phyloP scores from a whole-genome alignment of 1,284 basidiomycete genomes.

The Trichosporon sp. region DNA sequence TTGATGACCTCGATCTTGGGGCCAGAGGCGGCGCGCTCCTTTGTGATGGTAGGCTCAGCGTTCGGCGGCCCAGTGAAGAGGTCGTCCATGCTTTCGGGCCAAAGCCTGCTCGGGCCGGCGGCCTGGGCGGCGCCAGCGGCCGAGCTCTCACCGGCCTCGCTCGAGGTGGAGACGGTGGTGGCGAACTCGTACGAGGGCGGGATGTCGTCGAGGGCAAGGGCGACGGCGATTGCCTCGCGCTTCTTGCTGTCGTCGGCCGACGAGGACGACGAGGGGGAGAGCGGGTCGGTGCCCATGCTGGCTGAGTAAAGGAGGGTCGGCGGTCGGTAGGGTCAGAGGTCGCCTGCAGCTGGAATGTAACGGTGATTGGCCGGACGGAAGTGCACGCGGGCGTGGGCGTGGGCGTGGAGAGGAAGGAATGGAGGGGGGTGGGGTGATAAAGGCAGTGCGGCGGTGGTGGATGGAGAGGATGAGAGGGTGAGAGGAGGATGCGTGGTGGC shows the following conservation, averaged over 20 bases:
- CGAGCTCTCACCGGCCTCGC: constrained; percentile 1
- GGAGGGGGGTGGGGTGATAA: background rate
- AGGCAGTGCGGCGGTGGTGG: background rate
- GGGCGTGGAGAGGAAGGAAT: background rate
- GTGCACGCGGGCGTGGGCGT: background rate
- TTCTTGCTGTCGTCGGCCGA: background rate
- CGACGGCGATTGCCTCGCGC: constrained; percentile 9
- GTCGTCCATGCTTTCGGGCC: constrained; percentile 22
- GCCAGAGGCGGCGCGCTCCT: constrained; percentile 9
- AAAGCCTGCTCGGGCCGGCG: background rate
- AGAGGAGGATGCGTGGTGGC: background rate
- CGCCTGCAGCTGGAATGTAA: background rate
- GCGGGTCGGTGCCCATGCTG: background rate
- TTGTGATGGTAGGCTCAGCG: constrained; percentile 29
- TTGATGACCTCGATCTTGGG: constrained; percentile 18
- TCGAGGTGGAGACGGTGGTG: background rate
- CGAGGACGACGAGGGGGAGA: background rate
- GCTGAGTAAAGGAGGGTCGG: background rate
- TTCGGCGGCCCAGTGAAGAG: constrained; percentile 34
- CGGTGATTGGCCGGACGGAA: background rate
- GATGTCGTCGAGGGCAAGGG: constrained; percentile 21
- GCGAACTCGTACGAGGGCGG: constrained; percentile 36
- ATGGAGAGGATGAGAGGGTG: background rate
- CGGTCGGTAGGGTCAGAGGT: background rate
- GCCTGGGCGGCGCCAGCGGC: background rate